Base-by-base conservation (phyloP, 2,329 filamentous ascomycete genomes). In the Achaetomium macrosporum region DNA sequence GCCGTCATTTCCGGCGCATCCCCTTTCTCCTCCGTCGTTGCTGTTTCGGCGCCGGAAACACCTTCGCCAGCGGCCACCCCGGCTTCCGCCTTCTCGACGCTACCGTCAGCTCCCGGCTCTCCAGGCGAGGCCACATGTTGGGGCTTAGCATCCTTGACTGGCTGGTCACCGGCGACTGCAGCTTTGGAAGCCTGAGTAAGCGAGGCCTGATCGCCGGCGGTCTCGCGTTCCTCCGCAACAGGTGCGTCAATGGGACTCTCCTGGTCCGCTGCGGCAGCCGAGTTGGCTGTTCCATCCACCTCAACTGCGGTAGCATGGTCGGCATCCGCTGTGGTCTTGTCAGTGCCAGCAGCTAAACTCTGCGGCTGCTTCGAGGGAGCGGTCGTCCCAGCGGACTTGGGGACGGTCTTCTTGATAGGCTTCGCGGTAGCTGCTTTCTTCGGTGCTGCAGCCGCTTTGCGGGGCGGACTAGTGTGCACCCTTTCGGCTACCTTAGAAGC, bases 401-500 rank as follows among this genome's bases (percentile, higher is more conserved):
- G 29, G 13, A 43, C 39, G 0, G 40, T 37, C 51, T 53, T 63
- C 47, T 50, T 60, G 1, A 44, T 25, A 9, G 51, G 45, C 42
- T 55, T 58, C 46, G 39, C 53, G 3, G 46, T 15, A 4, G 46
- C 42, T 10, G 52, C 31, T 44, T 60, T 63, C 56, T 64, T 68
- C 35, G 57, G 45, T 3, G 47, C 51, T 40, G 57, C 51, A 5
- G 51, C 50, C 0, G 63, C 55, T 58, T 71, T 78, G 52, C 72
- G 70, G 0, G 78, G 77, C 2, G 79, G 77, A 0, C 78, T 78
- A 0, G 69, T 58, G 2, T 74, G 69, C 1, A 66, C 66, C 69
- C 87, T 89, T 5, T 88, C 85, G 2, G 79, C 73, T 0, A 79
- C 78, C 70, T 88, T 90, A 57, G 76, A 83, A 9, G 84, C 77